A percentile compares a stretch with the other conserved stretches of the same genome.
These are phyloP conservation scores for Sarcomyxa edulis DNA, from an alignment of 768 basidiomycete genomes.

Conservation along the genomic window DNA sequence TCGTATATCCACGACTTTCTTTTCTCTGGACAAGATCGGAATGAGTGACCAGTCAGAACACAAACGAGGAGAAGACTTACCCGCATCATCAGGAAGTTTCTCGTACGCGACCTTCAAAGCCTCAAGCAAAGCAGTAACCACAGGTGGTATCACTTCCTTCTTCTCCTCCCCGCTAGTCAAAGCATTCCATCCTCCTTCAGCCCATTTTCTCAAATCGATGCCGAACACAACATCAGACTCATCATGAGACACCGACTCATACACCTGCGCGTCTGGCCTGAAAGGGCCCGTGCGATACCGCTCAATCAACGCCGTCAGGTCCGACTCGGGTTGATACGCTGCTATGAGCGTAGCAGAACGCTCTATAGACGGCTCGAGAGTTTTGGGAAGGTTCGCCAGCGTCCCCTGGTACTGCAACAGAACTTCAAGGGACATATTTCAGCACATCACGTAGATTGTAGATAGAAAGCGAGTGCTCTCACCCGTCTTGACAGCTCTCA, in stretches of 20 bases:
- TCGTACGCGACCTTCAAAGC: constrained; percentile 62
- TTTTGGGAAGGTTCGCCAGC: constrained; percentile 64
- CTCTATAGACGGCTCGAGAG: constrained; percentile 58
- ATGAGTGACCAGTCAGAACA: not conserved
- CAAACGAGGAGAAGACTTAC: constrained; percentile 31
- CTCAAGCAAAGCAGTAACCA: constrained; percentile 61
- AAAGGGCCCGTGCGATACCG: constrained; percentile 92
- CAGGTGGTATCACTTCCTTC: constrained; percentile 65
- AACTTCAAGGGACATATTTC: constrained; percentile 33
- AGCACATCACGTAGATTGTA: not conserved
- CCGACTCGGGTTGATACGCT: constrained; percentile 84
- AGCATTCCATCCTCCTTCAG: constrained; percentile 73
- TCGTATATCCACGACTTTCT: constrained; percentile 96
- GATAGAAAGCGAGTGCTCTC: constrained; percentile 4
- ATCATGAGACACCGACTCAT: constrained; percentile 79
- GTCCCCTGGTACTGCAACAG: constrained; percentile 86
- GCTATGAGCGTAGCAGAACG: constrained; percentile 73
- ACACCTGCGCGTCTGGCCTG: constrained; percentile 79
- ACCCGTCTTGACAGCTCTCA: constrained; percentile 84
- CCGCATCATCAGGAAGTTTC: constrained; percentile 54
- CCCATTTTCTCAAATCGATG: constrained; percentile 88
- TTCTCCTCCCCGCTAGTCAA: constrained; percentile 50
- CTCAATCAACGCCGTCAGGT: constrained; percentile 83
- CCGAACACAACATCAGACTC: constrained; percentile 88
- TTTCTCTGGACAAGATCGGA: constrained; percentile 48